Percentiles rank a stretch among this genome's conserved stretches.
phyloP scores from a whole-genome alignment of 768 basidiomycete genomes.

The Strobilomyces dryophilus region DNA sequence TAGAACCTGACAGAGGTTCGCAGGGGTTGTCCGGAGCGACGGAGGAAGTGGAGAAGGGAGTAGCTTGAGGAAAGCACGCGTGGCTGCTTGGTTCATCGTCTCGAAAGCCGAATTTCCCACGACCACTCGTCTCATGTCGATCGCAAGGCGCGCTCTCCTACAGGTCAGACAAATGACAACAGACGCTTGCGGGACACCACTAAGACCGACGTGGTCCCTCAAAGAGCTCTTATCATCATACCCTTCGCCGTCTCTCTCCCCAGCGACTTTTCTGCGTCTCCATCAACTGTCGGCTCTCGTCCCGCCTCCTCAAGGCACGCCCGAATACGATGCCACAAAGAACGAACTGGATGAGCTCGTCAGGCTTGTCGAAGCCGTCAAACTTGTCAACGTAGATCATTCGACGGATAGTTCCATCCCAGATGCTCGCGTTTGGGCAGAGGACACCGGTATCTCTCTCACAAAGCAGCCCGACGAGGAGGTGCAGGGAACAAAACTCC shows the following conservation, averaged over 20 bases:
- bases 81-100: slow-evolving; percentile 25
- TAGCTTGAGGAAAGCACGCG: slow-evolving; percentile 45
- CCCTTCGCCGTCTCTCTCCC: slow-evolving; percentile 57
- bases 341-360: slow-evolving; percentile 66
- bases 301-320: slow-evolving; percentile 57
- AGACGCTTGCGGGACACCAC: slow-evolving; percentile 63
- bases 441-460: slow-evolving; percentile 33
- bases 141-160: slow-evolving; percentile 2
- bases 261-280: slow-evolving; percentile 55
- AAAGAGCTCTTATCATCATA: slow-evolving; percentile 73
- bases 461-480: slow-evolving; percentile 20
- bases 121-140: slow-evolving; percentile 2
- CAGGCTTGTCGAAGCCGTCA: slow-evolving; percentile 78
- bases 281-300: slow-evolving; percentile 71
- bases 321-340: slow-evolving; percentile 48
- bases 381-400: slow-evolving; percentile 44
- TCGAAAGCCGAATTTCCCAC: slow-evolving; percentile 11
- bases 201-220: slow-evolving; percentile 76
- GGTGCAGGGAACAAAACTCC: slow-evolving; percentile 41
- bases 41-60: slow-evolving; percentile 59
- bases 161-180: slow-evolving; percentile 26
- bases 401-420: slow-evolving; percentile 30
- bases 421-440: slow-evolving; percentile 42
- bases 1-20: slow-evolving; percentile 69
- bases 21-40: slow-evolving; percentile 50